Base-by-base conservation (phyloP, 2,329 filamentous ascomycete genomes). In the Magnaporthiopsis rhizophila region DNA sequence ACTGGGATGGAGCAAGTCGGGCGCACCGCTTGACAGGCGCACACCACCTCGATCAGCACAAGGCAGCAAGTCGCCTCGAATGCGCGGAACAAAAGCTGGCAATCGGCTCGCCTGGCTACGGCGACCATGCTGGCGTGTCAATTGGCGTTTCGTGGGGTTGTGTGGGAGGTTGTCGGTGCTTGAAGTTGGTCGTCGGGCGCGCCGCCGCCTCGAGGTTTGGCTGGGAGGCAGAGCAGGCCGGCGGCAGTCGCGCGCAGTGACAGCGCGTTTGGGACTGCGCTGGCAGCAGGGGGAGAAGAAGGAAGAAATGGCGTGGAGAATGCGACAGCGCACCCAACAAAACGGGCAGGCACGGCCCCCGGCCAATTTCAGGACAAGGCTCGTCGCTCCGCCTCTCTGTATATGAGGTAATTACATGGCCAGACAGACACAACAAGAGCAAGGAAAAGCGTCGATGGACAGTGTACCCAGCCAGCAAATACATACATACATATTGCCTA, bases 111-210 rank as follows among this genome's bases (percentile, higher is more conserved):
- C 21, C 26, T 32, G 32, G 32, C 32, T 32, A 32, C 15, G 28
- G 32, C 58, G 28, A 60, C 58, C 58, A 60, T 60, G 58, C 58
- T 24, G 32, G 32, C 58, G 36, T 60, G 58, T 36, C 58, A 60
- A 60, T 60, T 60, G 58, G 32, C 32, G 32, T n/a, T 15, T 60
- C 18, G 58, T 60, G 45, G n/a, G 18, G 6, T 24, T 24, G 45
- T 21, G 45, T 24, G 45, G 45, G 3, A n/a, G 21, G 45, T 7
- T n/a, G 45, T 53, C 45, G 45, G 6, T n/a, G 45, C 2, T 24
- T 53, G 45, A 45, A 45, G 38, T 18, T 5, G 30, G 38, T 45
- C 15, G 38, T 45, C 38, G 15, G 38, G 38, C 38, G 38, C 15
- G 38, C 15, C 38, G 38, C 11, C 13, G 13, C 15, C 13, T 3